Evolutionary conservation across 371 early-diverging fungal genomes (phyloP).

Genomic region (Saksenaea oblongispora): DNA sequence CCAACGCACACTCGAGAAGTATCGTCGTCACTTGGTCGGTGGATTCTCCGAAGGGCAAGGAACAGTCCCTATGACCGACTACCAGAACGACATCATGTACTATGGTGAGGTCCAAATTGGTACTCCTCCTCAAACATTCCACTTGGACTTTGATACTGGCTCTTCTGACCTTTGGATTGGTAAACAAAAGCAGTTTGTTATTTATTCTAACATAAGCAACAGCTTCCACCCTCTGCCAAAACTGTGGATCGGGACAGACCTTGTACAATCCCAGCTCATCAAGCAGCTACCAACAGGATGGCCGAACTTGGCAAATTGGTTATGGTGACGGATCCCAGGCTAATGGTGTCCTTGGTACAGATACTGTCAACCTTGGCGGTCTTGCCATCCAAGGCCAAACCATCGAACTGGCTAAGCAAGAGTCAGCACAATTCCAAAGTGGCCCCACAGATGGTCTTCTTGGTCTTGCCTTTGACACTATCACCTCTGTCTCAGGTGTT

Average conservation of each 20-base stretch:
- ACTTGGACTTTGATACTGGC: constrained; percentile 75
- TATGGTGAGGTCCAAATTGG: constrained; percentile 63
- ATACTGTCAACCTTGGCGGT: constrained; percentile 42
- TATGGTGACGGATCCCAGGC: constrained; percentile 50
- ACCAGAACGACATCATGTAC: constrained; percentile 40
- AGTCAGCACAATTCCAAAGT: constrained; percentile 31
- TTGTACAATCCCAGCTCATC: constrained; percentile 20
- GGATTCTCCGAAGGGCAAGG: constrained; percentile 8
- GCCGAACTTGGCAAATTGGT: constrained; percentile 32
- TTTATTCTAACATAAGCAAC: not conserved
- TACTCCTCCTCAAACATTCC: constrained; percentile 64
- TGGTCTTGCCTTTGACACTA: constrained; percentile 41
- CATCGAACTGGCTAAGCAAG: constrained; percentile 36
- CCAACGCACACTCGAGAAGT: constrained; percentile 3
- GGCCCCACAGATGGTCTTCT: constrained; percentile 45
- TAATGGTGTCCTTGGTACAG: constrained; percentile 33
- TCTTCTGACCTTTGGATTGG: constrained; percentile 66
- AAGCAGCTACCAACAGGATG: constrained; percentile 24
- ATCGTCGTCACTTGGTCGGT: not conserved
- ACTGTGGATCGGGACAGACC: constrained; percentile 10
- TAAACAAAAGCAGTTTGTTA: not conserved
- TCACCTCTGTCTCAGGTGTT: constrained; percentile 34
- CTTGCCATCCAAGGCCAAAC: constrained; percentile 36
- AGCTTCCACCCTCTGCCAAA: constrained; percentile 16
- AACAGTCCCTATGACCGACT: constrained; percentile 20